Evolutionary conservation across 2,329 filamentous ascomycete species (phyloP), one percentile per base, ranked within the genome.

Genomic region (Diaporthe citri): DNA sequence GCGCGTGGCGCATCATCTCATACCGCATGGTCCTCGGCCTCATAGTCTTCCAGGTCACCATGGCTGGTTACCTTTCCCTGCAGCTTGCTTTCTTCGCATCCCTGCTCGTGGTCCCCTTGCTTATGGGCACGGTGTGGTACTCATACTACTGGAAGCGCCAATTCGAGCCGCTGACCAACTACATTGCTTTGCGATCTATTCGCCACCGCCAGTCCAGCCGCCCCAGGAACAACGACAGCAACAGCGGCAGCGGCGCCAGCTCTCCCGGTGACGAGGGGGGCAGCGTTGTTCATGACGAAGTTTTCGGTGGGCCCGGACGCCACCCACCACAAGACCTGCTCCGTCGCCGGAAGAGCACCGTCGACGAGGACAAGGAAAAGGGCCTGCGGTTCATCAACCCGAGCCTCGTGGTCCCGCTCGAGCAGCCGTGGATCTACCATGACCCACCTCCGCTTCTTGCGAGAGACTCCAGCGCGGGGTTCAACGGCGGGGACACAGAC

Each of bases 1-100:
- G 93, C 76, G 95, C 96, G 6, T 99, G 97, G 97, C 93, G 94
- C 66, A 97, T 99, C 90, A 98, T 99, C 77, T 98, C 95, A 84
- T 95, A 97, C 81, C 94, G 97, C 48, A 90, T 98, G 75, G 91
- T 98, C 73, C 87, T 98, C 34, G 97, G 97, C 1, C 85, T 98
- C 13, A 85, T 97, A 3, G 91, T 98, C 56, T 98, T 98, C 81
- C 95, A 99, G 83, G 85, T 97, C 31, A 95, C 97, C 62, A 97
- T 98, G 89, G 93, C 95, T 31, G 96, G 96, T 4, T 93, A 96
- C 77, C 89, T 99, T 74, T 94, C 94, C 2, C 85, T 97, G 39
- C 90, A 92, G 73, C 86, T 89, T 67, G 95, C 94, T 0, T 94
- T 95, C 79, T 90, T 92, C 28, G 90, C 93, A 62, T 94, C 95